These are phyloP conservation scores for Aspergillus conjunctus DNA, from an alignment of 495 filamentous ascomycete species.

Conservation along the genomic window DNA sequence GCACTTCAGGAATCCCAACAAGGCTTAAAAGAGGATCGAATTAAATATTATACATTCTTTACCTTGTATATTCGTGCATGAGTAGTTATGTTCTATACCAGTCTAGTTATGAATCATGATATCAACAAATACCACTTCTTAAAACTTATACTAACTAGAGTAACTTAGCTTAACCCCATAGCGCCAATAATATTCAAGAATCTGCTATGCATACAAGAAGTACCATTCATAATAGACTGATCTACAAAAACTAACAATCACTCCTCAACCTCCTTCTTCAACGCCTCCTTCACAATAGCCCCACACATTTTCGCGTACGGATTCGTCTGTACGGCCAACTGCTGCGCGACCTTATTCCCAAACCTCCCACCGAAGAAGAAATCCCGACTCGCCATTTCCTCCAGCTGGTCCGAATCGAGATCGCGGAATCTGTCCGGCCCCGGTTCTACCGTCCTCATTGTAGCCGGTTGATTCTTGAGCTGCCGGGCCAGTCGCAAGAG, in stretches of 20 bases:
- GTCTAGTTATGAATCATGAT: neutral
- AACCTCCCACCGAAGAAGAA: conserved; percentile 76
- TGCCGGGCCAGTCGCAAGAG: conserved; percentile 63
- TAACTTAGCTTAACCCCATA: too few relatives aligned
- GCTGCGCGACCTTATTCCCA: conserved; percentile 76
- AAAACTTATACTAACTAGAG: too few relatives aligned
- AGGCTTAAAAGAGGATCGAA: conserved; percentile 16
- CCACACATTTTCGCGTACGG: conserved; percentile 89
- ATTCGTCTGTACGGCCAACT: conserved; percentile 77
- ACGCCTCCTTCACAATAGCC: conserved; percentile 80
- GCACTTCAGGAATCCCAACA: conserved; percentile 69
- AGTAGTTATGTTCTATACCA: conserved; percentile 5
- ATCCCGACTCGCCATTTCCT: conserved; percentile 71
- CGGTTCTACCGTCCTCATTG: neutral
- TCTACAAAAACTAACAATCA: too few relatives aligned
- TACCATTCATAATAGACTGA: too few relatives aligned
- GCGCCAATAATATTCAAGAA: too few relatives aligned
- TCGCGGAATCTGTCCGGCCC: conserved; percentile 39
- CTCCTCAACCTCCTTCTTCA: conserved; percentile 67
- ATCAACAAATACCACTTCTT: too few relatives aligned
- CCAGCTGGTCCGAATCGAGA: conserved; percentile 58
- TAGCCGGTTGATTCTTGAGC: conserved; percentile 19
- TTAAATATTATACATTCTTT: neutral
- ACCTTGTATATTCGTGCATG: neutral
- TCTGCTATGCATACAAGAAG: too few relatives aligned